phyloP scores from a whole-genome alignment of 306 rosid genomes.

The Acacia confusa region DNA sequence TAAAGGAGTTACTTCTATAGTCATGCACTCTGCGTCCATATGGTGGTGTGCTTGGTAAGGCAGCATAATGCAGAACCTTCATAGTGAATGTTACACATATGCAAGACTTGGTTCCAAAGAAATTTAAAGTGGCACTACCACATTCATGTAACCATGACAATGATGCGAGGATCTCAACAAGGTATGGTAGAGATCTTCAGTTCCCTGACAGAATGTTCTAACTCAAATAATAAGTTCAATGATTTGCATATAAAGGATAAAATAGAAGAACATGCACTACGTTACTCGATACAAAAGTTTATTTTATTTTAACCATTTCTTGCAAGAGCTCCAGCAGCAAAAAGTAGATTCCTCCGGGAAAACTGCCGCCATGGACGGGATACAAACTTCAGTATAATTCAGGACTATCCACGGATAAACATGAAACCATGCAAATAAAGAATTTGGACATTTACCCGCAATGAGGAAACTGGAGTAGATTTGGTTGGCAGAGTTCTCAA shows the following conservation, averaged over 20 bases:
- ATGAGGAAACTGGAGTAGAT: constrained; percentile 71
- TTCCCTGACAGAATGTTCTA: background rate
- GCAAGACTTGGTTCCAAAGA: background rate
- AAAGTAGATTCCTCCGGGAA: constrained; percentile 94
- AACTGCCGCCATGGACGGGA: constrained; percentile 54
- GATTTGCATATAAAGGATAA: background rate
- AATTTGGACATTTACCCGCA: constrained; percentile 57
- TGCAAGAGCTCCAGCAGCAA: constrained; percentile 80
- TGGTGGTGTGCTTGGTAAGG: background rate
- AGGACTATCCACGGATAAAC: background rate
- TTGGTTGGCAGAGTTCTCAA: constrained; percentile 83
- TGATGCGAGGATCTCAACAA: background rate
- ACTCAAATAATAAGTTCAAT: background rate
- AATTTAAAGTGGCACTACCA: background rate
- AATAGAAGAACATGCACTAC: background rate
- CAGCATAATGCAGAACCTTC: background rate
- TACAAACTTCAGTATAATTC: constrained; percentile 7
- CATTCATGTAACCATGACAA: background rate
- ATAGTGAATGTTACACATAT: background rate
- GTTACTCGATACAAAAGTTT: background rate
- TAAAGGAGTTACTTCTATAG: background rate
- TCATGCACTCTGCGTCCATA: background rate
- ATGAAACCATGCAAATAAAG: background rate
- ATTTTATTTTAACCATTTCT: constrained; percentile 41
- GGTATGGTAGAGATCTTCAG: background rate